Evolutionary conservation across 345 rosid genomes (phyloP).

Genomic region (Gossypium sturtianum): DNA sequence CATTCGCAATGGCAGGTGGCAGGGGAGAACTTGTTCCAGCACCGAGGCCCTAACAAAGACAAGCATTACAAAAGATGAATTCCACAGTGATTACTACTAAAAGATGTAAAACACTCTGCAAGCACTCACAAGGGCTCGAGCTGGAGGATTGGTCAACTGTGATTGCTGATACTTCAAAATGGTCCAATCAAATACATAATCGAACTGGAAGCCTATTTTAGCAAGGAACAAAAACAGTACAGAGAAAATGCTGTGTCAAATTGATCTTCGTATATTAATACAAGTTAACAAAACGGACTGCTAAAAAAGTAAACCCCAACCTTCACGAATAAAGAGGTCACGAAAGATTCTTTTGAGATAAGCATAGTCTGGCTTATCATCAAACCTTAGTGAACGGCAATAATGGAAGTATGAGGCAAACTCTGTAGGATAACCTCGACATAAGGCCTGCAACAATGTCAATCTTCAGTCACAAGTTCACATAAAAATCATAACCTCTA

Average conservation of each 20-base stretch:
- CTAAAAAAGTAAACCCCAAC: slow-evolving; percentile 23
- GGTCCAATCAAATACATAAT: slow-evolving; percentile 97
- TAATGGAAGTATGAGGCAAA: slow-evolving; percentile 97
- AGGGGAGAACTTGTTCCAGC: slow-evolving; percentile 76
- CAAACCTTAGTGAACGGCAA: slow-evolving; percentile 88
- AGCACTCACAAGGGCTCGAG: slow-evolving; percentile 40
- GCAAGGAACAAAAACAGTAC: slow-evolving; percentile 4
- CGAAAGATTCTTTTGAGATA: slow-evolving; percentile 90
- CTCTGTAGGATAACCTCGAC: slow-evolving; percentile 96
- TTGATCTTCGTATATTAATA: neutral
- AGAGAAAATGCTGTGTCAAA: neutral
- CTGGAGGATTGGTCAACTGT: slow-evolving; percentile 74
- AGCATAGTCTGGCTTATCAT: slow-evolving; percentile 94
- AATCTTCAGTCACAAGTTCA: slow-evolving; percentile 17
- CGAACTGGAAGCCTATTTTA: slow-evolving; percentile 82
- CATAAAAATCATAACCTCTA: slow-evolving; percentile 26
- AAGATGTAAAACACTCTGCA: neutral
- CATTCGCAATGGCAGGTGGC: slow-evolving; percentile 38
- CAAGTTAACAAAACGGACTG: neutral
- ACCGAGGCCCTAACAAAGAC: slow-evolving; percentile 44
- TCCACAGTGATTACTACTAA: slow-evolving; percentile 5
- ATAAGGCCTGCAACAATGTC: slow-evolving; percentile 55
- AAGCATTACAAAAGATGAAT: slow-evolving; percentile 10
- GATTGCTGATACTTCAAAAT: slow-evolving; percentile 96
- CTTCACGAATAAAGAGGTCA: slow-evolving; percentile 95